Evolutionary conservation across 2,329 filamentous ascomycete genomes (phyloP).

Genomic region (Neofusicoccum laricinum): DNA sequence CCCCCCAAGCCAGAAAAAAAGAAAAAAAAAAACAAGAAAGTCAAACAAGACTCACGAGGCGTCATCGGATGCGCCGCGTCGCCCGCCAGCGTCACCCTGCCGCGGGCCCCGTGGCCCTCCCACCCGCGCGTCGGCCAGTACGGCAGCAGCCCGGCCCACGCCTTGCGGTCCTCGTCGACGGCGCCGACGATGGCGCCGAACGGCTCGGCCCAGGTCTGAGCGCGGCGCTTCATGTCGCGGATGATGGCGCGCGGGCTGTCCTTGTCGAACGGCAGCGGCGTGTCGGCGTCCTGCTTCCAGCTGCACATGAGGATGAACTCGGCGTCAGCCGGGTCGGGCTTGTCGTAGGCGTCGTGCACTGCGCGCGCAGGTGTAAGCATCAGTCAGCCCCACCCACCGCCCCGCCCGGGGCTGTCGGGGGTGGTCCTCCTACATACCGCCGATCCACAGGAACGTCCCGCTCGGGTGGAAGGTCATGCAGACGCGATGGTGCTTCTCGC

Average conservation of each 20-base stretch:
- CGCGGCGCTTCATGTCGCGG: conserved; percentile 35
- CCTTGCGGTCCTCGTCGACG: conserved; percentile 30
- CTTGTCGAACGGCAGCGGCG: conserved; percentile 17
- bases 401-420: too few relatives aligned
- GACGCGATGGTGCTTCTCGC: conserved; percentile 45
- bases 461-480: conserved; percentile 43
- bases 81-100: conserved; percentile 37
- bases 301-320: conserved; percentile 51
- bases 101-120: conserved; percentile 28
- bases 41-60: conserved; percentile 21
- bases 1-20: neutral
- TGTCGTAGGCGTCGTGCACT: conserved; percentile 25
- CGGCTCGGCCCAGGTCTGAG: conserved; percentile 32
- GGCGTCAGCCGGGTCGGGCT: conserved; percentile 41
- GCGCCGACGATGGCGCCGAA: conserved; percentile 41
- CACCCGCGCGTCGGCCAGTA: conserved; percentile 34
- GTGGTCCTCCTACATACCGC: too few relatives aligned
- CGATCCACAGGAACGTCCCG: conserved; percentile 34
- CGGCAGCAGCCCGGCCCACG: conserved; percentile 35
- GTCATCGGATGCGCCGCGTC: conserved; percentile 44
- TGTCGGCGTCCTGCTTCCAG: conserved; percentile 40
- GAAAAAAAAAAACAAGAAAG: neutral
- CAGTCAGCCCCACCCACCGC: too few relatives aligned
- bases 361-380: neutral
- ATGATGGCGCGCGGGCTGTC: conserved; percentile 17